These are phyloP conservation scores for Alternaria burnsii DNA, from an alignment of 2,329 filamentous ascomycete genomes.

Conservation along the genomic window DNA sequence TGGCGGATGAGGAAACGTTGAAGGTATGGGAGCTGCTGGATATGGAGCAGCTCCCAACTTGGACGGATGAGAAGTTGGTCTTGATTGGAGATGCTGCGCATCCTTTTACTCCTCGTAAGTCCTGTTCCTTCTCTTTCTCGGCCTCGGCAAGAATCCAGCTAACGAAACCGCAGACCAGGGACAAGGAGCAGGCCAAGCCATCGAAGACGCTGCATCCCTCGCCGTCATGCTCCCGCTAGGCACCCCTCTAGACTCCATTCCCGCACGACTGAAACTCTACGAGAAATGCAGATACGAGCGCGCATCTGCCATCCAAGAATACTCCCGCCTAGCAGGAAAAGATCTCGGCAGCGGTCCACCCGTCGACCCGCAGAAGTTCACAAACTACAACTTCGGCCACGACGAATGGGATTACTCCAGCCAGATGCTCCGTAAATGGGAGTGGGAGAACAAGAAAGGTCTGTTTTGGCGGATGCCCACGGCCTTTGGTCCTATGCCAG, in stretches of 20 bases:
- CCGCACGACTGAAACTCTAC: slow-evolving; percentile 67
- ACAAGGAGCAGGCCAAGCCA: slow-evolving; percentile 70
- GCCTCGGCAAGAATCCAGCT: background rate
- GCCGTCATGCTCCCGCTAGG: slow-evolving; percentile 63
- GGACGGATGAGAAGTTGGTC: slow-evolving; percentile 63
- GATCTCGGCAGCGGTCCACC: slow-evolving; percentile 54
- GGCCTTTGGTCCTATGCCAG: slow-evolving; percentile 53
- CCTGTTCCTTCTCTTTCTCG: background rate
- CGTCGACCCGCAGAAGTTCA: slow-evolving; percentile 51
- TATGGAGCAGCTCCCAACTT: slow-evolving; percentile 66
- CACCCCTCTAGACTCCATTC: slow-evolving; percentile 57
- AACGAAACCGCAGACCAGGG: slow-evolving; percentile 57
- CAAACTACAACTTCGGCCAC: slow-evolving; percentile 64
- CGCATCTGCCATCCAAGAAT: slow-evolving; percentile 66
- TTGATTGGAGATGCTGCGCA: slow-evolving; percentile 74
- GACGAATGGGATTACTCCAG: slow-evolving; percentile 66
- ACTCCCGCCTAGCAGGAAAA: slow-evolving; percentile 62
- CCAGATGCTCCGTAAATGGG: slow-evolving; percentile 61
- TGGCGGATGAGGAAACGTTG: slow-evolving; percentile 49
- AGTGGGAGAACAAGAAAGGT: slow-evolving; percentile 54
- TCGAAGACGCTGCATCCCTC: slow-evolving; percentile 71
- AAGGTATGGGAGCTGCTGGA: slow-evolving; percentile 58
- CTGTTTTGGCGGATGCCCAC: slow-evolving; percentile 56
- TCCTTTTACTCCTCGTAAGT: slow-evolving; percentile 68
- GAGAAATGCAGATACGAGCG: slow-evolving; percentile 66